Evolutionary conservation across 805 yeast genomes (phyloP), one percentile per base, ranked within the genome.

Genomic region (Debaryomyces tyrocola): DNA sequence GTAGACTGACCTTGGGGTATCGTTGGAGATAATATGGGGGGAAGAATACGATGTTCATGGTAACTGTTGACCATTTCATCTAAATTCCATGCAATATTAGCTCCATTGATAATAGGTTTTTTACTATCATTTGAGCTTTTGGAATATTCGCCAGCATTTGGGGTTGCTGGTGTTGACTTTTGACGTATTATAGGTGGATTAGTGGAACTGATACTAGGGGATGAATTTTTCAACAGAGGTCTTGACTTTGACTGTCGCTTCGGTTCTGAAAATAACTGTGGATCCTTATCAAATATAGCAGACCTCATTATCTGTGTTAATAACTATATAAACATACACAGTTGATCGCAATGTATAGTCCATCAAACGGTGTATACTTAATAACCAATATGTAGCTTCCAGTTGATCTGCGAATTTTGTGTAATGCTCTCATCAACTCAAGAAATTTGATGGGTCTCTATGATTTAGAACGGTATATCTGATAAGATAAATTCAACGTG

Each of bases 21-120:
- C 1, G 71, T 64, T 1, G 77, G 77, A 6, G 75, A 69, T 20
- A 73, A 57, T 6, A 64, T 65, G 0, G 70, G 66, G 5, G 77
- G 77, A 37, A 73, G 59, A 2, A 42, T 27, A 2, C 72, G 71
- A 6, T 55, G 51, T 4, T 67, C 66, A 11, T 62, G 58, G 52
- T 70, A 73, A 21, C 66, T 56, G 29, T 55, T 20, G 27, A 71
- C 46, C 61, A 73, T 57, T 17, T 72, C 76, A 40, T 73, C 75
- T 41, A 73, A 50, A 48, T 69, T 70, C 77, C 77, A 69, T 6
- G 60, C 40, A 6, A 52, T 33, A n/a, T 31, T 42, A 18, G 29
- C 40, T 9, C 39, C 29, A 17, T n/a, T 34, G 20, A 15, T 41
- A 6, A 29, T 10, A 34, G 7, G 5, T 11, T 11, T 14, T 42